Base-by-base conservation (phyloP, 1,284 basidiomycete genomes). In the Ustilago lituana region DNA sequence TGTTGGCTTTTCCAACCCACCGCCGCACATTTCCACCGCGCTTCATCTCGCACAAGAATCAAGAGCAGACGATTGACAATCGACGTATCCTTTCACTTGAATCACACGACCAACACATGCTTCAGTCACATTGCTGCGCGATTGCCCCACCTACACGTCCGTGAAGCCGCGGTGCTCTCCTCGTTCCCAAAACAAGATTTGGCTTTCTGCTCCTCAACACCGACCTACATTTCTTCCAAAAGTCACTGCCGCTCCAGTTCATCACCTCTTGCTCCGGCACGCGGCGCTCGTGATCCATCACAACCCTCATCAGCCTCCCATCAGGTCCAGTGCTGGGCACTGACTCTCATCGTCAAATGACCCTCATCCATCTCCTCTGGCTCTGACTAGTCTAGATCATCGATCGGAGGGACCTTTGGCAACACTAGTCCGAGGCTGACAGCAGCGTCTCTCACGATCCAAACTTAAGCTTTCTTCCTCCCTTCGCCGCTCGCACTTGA, bases 91-190 rank as follows among this genome's bases (percentile, higher is more conserved):
- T 33, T 35, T 46, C 24, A n/a, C 59, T 62, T 47, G 47, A 54
- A 38, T 31, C 32, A 27, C 57, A 41, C 3, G 15, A 31, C 15
- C 36, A 36, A 11, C 35, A 35, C 46, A 47, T 56, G 48, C 53
- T 56, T 48, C 60, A 56, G 27, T 59, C 62, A 58, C 55, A 54
- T 51, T 24, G 46, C 47, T 23, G 41, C 62, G 33, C 7, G 19
- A 29, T n/a, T 10, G 20, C 14, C 56, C 51, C 55, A 58, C 62
- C 55, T 44, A n/a, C n/a, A n/a, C 36, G 17, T 36, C 41, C 46
- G 39, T 58, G 35, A 45, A 39, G 46, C 40, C 50, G 27, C 45
- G 41, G 27, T 45, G 35, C 49, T 32, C 14, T 22, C 19, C 14
- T 22, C n/a, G 12, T 17, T 15, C 17, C 32, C 45, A 48, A 50